These are phyloP conservation scores for Aspergillus ochraceoroseus DNA, from an alignment of 2,329 filamentous ascomycete genomes.

Conservation along the genomic window DNA sequence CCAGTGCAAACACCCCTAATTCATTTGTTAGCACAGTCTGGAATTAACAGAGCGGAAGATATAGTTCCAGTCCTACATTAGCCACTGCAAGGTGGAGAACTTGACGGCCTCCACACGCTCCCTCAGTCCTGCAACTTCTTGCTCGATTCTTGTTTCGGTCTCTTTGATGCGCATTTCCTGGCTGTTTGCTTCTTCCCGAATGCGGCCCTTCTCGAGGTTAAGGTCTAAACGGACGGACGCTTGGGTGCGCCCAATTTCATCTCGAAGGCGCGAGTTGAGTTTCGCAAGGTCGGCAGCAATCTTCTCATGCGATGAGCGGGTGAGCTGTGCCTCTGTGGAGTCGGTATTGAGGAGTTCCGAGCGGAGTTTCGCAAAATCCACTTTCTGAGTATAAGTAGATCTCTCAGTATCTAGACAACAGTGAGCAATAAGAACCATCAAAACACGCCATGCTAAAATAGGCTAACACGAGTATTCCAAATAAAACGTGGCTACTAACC, in stretches of 20 bases:
- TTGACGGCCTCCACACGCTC: slow-evolving; percentile 96
- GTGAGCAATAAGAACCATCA: slow-evolving; percentile 3
- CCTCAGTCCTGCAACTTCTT: slow-evolving; percentile 83
- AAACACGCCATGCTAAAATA: background rate
- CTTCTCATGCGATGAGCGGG: slow-evolving; percentile 82
- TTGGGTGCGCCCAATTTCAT: slow-evolving; percentile 92
- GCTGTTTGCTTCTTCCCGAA: slow-evolving; percentile 89
- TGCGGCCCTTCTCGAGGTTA: slow-evolving; percentile 93
- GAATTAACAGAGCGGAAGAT: background rate
- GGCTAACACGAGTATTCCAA: background rate
- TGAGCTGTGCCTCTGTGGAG: slow-evolving; percentile 83
- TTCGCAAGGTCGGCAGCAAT: slow-evolving; percentile 93
- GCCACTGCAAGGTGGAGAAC: slow-evolving; percentile 95
- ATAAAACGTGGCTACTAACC: slow-evolving; percentile 51
- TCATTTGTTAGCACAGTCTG: slow-evolving; percentile 25
- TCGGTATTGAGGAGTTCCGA: slow-evolving; percentile 90
- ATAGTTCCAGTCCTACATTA: slow-evolving; percentile 65
- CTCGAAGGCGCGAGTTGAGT: slow-evolving; percentile 78
- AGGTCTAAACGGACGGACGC: slow-evolving; percentile 87
- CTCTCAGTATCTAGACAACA: slow-evolving; percentile 43
- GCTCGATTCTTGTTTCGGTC: slow-evolving; percentile 96
- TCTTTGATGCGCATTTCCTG: slow-evolving; percentile 99
- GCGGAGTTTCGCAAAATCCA: slow-evolving; percentile 95
- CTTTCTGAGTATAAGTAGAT: slow-evolving; percentile 71
- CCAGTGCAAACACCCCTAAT: slow-evolving; percentile 60